phyloP scores from a whole-genome alignment of 2,329 filamentous ascomycete species.

The Fusarium succisae region DNA sequence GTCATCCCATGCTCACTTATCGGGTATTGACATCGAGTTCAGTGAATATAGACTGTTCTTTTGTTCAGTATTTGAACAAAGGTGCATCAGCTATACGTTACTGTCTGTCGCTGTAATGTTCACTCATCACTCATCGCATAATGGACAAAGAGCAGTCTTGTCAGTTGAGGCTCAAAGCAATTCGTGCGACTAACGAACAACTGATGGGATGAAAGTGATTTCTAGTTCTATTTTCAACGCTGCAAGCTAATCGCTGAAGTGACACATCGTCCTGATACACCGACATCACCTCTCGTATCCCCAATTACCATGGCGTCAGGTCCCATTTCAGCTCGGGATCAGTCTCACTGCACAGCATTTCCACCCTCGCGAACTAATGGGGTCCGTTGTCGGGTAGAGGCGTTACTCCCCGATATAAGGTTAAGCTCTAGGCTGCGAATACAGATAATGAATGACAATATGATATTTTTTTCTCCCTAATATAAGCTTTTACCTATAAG shows the following conservation, averaged over 20 bases:
- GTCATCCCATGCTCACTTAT: neutral
- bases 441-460: no score
- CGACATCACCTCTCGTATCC: rapidly evolving
- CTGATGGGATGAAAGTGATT: neutral
- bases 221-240: neutral
- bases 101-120: neutral
- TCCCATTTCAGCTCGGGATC: neutral
- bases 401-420: no score
- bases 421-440: no score
- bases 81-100: neutral
- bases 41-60: neutral
- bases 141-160: neutral
- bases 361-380: no score
- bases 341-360: neutral
- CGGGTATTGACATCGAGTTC: neutral
- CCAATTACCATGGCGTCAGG: neutral
- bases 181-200: neutral
- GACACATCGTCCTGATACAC: no score
- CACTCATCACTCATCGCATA: neutral
- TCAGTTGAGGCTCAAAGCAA: neutral
- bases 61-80: neutral
- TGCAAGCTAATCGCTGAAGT: neutral
- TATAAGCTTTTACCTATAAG: no score
- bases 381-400: no score
- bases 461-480: no score